A percentile compares a stretch with the other conserved stretches of the same genome.
These are phyloP conservation scores for Boletus vinaceobasis DNA, from an alignment of 768 basidiomycete species.

Conservation along the genomic window DNA sequence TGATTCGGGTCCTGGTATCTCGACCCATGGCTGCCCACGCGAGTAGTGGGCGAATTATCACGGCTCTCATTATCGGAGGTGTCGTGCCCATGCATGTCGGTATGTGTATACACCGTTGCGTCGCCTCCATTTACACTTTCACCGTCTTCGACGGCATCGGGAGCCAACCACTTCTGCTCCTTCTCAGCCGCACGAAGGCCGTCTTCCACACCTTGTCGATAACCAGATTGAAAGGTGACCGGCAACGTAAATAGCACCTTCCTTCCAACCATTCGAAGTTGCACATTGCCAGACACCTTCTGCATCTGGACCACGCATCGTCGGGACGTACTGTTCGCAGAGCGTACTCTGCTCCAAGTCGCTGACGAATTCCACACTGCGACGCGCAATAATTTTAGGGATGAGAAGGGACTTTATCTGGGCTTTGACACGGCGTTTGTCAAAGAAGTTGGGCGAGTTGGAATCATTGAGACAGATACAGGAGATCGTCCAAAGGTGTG, in stretches of 20 bases:
- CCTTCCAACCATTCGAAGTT: slow-evolving; percentile 71
- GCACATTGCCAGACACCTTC: slow-evolving; percentile 76
- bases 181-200: slow-evolving; percentile 64
- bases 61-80: slow-evolving; percentile 50
- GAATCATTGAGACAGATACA: slow-evolving; percentile 92
- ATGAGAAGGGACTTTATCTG: slow-evolving; percentile 76
- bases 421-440: slow-evolving; percentile 80
- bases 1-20: slow-evolving; percentile 48
- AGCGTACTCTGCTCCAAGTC: slow-evolving; percentile 62
- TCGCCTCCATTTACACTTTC: slow-evolving; percentile 61
- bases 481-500: slow-evolving; percentile 68
- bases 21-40: slow-evolving; percentile 46
- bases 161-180: slow-evolving; percentile 39
- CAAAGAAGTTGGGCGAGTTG: slow-evolving; percentile 82
- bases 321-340: slow-evolving; percentile 74
- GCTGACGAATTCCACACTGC: slow-evolving; percentile 64
- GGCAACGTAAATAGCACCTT: slow-evolving; percentile 66
- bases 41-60: slow-evolving; percentile 61
- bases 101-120: slow-evolving; percentile 67
- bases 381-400: slow-evolving; percentile 64
- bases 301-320: slow-evolving; percentile 61
- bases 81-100: slow-evolving; percentile 35
- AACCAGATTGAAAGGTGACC: slow-evolving; percentile 74
- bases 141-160: slow-evolving; percentile 47
- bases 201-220: slow-evolving; percentile 73